Base-by-base conservation (phyloP, 2,329 filamentous ascomycete species). In the Thyridium curvatum region DNA sequence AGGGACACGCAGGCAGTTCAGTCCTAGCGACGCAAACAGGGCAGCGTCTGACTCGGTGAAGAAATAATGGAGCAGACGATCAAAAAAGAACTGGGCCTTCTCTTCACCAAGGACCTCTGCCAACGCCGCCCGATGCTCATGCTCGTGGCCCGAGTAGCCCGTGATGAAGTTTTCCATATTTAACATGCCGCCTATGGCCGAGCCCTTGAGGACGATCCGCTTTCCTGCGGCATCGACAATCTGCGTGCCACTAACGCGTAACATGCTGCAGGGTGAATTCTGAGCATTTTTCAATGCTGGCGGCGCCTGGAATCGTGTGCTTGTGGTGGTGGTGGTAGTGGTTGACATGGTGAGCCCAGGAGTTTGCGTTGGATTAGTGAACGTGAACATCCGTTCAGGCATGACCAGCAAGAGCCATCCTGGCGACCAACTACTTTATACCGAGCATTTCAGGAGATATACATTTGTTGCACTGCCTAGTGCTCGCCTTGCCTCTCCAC, bases 1-100 rank as follows among this genome's bases (percentile, higher is more conserved):
- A 2, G 74, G 73, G 17, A 79, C 53, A 2, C 75, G 66, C n/a
- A 79, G 59, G 50, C 72, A 78, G 51, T 79, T 79, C 16, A 79
- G 55, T 1, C 71, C 71, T 3, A 73, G 55, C 3, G 60, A 68
- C 7, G 71, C 67, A 44, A 76, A 71, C 54, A 76, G 77, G 36
- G 66, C 64, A 26, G 75, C 74, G 43, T 79, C 75, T 6, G 58
- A 56, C 14, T 69, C 65, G 4, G 66, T 72, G 56, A 78, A 79
- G 61, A 76, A 78, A 50, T 77, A 68, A 38, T 73, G 60, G 2
- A 74, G 54, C 54, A 67, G 68, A 42, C 63, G 66, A 43, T 47
- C 42, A 31, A 79, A 77, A 57, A 77, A 77, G 60, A 66, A 77
- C 15, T 76, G 62, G 41, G 71, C 69, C 47, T 74, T 76, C 41